Evolutionary conservation across 2,329 filamentous ascomycete genomes (phyloP).

Genomic region (Raffaelea arxii): DNA sequence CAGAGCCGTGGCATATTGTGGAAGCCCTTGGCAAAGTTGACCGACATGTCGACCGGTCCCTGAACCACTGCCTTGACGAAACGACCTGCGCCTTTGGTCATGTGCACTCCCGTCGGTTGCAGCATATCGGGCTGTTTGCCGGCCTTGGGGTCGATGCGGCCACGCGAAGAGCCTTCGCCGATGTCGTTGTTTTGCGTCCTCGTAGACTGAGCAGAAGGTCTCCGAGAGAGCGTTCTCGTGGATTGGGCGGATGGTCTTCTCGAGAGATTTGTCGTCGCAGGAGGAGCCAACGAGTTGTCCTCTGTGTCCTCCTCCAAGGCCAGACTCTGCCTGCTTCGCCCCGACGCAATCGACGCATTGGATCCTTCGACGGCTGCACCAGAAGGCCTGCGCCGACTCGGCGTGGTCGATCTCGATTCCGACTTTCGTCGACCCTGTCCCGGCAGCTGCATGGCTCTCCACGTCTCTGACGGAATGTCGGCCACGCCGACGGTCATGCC

Average conservation of each 20-base stretch:
- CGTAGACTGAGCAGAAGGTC: too few species aligned
- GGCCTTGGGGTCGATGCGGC: neutral
- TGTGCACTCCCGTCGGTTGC: conserved; percentile 46
- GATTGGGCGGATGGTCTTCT: too few species aligned
- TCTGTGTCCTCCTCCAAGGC: neutral
- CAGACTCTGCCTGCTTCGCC: neutral
- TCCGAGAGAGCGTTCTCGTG: too few species aligned
- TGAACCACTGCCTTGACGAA: conserved; percentile 68
- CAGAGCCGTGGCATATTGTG: conserved; percentile 81
- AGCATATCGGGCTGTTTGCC: conserved; percentile 7
- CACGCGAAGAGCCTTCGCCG: neutral
- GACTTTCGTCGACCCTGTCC: conserved; percentile 14
- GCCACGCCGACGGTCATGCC: conserved; percentile 73
- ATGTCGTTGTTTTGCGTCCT: neutral
- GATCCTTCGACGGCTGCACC: neutral
- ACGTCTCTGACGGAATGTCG: conserved; percentile 54
- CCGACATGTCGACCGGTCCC: conserved; percentile 74
- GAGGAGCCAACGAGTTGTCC: too few species aligned
- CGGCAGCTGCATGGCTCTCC: conserved; percentile 30
- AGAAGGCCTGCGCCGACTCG: conserved; percentile 13
- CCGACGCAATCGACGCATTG: neutral
- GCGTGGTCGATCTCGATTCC: conserved; percentile 14
- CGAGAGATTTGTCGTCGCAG: neutral
- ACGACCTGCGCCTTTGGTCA: conserved; percentile 58
- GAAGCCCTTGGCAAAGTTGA: conserved; percentile 76